A percentile compares a stretch with the other conserved stretches of the same genome.
phyloP scores from a whole-genome alignment of 441 rosid species.

The Pelargonium citronellum region DNA sequence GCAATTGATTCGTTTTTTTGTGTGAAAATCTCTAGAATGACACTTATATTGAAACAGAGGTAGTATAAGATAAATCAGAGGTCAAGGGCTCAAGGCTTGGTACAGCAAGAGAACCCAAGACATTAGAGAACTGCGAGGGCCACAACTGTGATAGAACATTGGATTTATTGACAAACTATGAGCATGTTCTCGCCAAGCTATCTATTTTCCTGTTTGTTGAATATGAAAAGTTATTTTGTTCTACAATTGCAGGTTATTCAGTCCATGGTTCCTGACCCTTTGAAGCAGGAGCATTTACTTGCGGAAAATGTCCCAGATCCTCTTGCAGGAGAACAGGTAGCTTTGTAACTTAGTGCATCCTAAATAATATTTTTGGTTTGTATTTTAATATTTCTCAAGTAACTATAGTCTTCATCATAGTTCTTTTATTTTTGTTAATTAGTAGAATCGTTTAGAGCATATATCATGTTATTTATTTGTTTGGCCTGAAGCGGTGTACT shows the following conservation, averaged over 20 bases:
- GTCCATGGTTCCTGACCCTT: constrained; percentile 51
- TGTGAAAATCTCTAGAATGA: too few relatives aligned
- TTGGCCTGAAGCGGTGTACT: neutral
- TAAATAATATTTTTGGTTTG: neutral
- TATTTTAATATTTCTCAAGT: neutral
- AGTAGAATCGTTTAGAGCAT: neutral
- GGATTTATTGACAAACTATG: neutral
- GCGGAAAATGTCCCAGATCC: constrained; percentile 31
- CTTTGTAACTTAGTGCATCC: neutral
- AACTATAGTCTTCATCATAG: neutral
- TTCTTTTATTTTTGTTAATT: neutral
- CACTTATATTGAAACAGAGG: too few relatives aligned
- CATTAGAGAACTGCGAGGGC: neutral
- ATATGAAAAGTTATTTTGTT: neutral
- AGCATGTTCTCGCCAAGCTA: neutral
- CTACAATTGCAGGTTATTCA: constrained; percentile 22
- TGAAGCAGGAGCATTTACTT: constrained; percentile 64
- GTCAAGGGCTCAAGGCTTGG: neutral
- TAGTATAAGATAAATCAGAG: too few relatives aligned
- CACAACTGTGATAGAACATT: neutral
- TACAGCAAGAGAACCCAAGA: neutral
- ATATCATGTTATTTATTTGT: too few relatives aligned
- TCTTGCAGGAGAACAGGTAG: constrained; percentile 90
- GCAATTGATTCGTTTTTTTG: too few relatives aligned
- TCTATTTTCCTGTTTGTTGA: neutral